Percentiles rank a stretch among this genome's conserved stretches.
These are phyloP conservation scores for Penicillium desertorum DNA, from an alignment of 495 filamentous ascomycete genomes.

Conservation along the genomic window DNA sequence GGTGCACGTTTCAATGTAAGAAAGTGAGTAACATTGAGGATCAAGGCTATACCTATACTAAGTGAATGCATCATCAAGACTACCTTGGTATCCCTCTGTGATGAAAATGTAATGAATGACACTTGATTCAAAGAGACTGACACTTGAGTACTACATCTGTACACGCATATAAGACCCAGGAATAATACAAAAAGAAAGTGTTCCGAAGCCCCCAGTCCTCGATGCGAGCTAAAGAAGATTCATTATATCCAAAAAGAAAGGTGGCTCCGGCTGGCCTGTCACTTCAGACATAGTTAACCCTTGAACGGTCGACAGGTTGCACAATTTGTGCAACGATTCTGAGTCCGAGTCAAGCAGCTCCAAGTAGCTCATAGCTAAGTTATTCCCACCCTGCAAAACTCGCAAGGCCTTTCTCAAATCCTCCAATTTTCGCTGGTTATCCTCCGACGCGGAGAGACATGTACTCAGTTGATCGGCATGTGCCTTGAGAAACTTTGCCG, in stretches of 20 bases:
- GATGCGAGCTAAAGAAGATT: conserved; percentile 5
- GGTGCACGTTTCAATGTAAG: neutral
- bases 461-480: conserved; percentile 5
- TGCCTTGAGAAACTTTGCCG: conserved; percentile 9
- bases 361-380: conserved; percentile 6
- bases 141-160: neutral
- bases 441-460: conserved; percentile 5
- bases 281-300: neutral
- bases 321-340: neutral
- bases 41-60: neutral
- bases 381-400: conserved; percentile 9
- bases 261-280: neutral
- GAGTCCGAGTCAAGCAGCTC: conserved; percentile 8
- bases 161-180: neutral
- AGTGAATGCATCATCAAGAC: neutral
- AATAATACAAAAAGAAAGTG: neutral
- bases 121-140: neutral
- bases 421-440: neutral
- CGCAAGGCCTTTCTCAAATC: conserved; percentile 5
- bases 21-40: neutral
- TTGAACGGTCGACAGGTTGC: conserved; percentile 1
- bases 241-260: conserved; percentile 6
- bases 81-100: neutral
- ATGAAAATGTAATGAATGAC: neutral
- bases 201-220: neutral